Evolutionary conservation across 257 asterid genomes (phyloP), one percentile per base, ranked within the genome.

Genomic region (Ilex asprella): DNA sequence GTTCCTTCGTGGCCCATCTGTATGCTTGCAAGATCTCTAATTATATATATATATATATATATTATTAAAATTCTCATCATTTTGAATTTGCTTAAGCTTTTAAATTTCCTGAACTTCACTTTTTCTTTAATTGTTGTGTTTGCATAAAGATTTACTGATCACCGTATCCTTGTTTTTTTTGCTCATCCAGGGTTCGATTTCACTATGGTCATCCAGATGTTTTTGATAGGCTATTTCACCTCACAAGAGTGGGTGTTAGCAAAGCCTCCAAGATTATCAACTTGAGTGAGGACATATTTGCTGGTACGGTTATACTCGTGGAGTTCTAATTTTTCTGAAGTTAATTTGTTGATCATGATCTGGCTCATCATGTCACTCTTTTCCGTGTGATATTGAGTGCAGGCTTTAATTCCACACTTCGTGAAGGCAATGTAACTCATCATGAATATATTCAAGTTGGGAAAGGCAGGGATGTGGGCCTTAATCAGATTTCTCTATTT

Each of bases 131-230:
- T 35, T 35, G 5, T 35, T 35, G 41, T 7, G 41, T 35, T 35
- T 35, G 41, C 41, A 35, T 35, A 35, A 35, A 35, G 41, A 2
- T 7, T 35, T 35, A 35, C 41, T 35, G 7, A 35, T 35, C 41
- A 35, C 7, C 7, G 41, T 35, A 7, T 32, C n/a, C 46, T n/a
- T 55, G 49, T 32, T 64, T 69, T n/a, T 56, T 52, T 63, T 70
- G 54, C 64, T 71, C 16, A 27, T 61, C 10, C 70, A 89, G 99
- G 94, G 99, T 93, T 50, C 99, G 99, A 76, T 89, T 93, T 77
- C 99, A 93, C 75, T 93, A 93, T 55, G 99, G 99, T 58, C 99
- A 93, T 79, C 97, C 97, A 31, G 99, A 93, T 76, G 94, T 93
- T 63, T 93, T 93, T 71, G 99, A 93, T 76, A 81, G 99, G 78